Conservation (phyloP, 2,329 filamentous ascomycete species). For the Monosporascus sp. region DNA sequence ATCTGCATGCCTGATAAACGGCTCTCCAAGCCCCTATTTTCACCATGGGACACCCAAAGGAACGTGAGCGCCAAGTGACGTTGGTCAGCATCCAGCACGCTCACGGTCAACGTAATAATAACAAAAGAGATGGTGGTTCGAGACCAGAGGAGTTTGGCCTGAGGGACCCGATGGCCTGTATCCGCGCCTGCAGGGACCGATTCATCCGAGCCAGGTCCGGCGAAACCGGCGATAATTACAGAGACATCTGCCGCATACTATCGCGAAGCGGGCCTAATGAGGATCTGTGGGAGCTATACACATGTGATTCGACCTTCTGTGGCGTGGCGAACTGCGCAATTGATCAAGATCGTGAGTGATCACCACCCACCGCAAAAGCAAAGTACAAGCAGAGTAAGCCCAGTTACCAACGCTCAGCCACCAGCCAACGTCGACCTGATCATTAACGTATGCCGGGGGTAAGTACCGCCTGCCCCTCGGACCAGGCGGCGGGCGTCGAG, state of each 20-base stretch:
- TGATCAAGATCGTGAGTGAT: constrained; percentile 40
- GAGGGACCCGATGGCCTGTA: constrained; percentile 15
- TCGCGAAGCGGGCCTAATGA: constrained; percentile 17
- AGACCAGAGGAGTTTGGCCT: constrained; percentile 7
- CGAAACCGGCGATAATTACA: constrained; percentile 7
- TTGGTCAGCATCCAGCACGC: not conserved
- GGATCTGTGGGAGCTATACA: constrained; percentile 42
- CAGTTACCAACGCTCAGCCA: constrained; percentile 1
- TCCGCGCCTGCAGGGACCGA: constrained; percentile 16
- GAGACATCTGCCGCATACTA: constrained; percentile 18
- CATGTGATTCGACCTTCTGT: constrained; percentile 46
- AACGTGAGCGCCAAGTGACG: not conserved
- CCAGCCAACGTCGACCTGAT: constrained; percentile 47
- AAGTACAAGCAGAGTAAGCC: not conserved
- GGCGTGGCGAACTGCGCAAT: constrained; percentile 35
- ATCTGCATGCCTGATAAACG: constrained; percentile 15
- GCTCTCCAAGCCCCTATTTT: not conserved
- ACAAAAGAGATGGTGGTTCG: not conserved
- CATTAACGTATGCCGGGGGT: constrained; percentile 48
- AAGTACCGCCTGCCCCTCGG: constrained; percentile 14
- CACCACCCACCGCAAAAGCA: not conserved
- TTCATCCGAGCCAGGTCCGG: constrained; percentile 10
- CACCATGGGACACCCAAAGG: constrained; percentile 10
- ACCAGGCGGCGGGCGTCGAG: no score
- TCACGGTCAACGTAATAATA: not conserved